A percentile compares a stretch with the other conserved stretches of the same genome.
Evolutionary conservation across 805 yeast species (phyloP).

Genomic region (Blastobotrys attinorum): DNA sequence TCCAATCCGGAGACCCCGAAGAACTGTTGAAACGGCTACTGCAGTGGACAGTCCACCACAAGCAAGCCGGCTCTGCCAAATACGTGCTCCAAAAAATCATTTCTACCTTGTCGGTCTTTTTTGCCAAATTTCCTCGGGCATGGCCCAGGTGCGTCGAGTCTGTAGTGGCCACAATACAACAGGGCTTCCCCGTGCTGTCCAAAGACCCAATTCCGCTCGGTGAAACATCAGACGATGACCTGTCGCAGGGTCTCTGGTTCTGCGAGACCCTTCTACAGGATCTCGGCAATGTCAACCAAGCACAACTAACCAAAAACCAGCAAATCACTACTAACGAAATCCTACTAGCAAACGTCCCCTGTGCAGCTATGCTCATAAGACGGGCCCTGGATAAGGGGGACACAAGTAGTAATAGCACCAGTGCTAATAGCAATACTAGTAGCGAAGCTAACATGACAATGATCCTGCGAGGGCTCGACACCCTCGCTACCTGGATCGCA

Average conservation of each 20-base stretch:
- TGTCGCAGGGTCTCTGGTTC: conserved; percentile 16
- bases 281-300: conserved; percentile 2
- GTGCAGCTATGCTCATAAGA: neutral
- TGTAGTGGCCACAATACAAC: conserved; percentile 11
- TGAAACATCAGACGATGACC: neutral
- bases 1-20: conserved; percentile 5
- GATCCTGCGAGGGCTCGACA: neutral
- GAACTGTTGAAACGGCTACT: conserved; percentile 16
- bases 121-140: conserved; percentile 29
- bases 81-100: conserved; percentile 53
- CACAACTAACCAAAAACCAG: neutral
- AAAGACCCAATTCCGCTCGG: neutral
- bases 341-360: neutral
- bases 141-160: conserved; percentile 33
- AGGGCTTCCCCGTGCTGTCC: neutral
- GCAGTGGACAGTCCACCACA: conserved; percentile 12
- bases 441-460: neutral
- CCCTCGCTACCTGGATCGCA: conserved; percentile 6
- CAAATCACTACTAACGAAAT: neutral
- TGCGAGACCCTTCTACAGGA: conserved; percentile 24
- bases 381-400: neutral
- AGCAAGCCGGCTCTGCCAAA: conserved; percentile 10
- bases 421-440: neutral
- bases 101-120: conserved; percentile 46
- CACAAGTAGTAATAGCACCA: neutral